Evolutionary conservation across 179 eudicot genomes (phyloP).

Genomic region (Corrigiola litoralis): DNA sequence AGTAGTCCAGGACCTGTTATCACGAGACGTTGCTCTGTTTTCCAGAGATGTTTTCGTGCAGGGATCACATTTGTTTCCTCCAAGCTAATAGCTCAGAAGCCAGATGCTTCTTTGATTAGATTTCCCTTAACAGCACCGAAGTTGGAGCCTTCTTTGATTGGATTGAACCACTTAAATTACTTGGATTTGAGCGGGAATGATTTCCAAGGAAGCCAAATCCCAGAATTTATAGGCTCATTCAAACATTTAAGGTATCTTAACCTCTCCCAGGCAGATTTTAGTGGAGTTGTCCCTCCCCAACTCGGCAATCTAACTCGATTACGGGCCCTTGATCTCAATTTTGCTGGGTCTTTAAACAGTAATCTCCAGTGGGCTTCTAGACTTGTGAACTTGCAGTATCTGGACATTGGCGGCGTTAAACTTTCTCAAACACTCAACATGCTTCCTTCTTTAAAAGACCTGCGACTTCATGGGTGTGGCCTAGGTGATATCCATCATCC

Average conservation of each 20-base stretch:
- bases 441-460: slow-evolving; percentile 18
- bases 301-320: slow-evolving; percentile 29
- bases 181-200: slow-evolving; percentile 30
- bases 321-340: slow-evolving; percentile 14
- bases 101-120: too few species aligned
- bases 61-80: too few species aligned
- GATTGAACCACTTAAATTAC: slow-evolving; percentile 16
- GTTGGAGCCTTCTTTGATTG: slow-evolving; percentile 14
- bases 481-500: slow-evolving; percentile 3
- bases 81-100: too few species aligned
- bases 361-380: slow-evolving; percentile 20
- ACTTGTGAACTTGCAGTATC: slow-evolving; percentile 11
- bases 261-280: slow-evolving; percentile 18
- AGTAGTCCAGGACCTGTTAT: background rate
- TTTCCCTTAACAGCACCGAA: background rate
- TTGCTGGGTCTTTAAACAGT: background rate
- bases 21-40: too few species aligned
- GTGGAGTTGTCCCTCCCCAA: slow-evolving; percentile 17
- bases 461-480: slow-evolving; percentile 14
- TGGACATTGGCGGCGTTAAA: slow-evolving; percentile 16
- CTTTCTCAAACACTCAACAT: slow-evolving; percentile 8
- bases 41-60: background rate
- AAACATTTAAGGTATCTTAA: slow-evolving; percentile 19
- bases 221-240: slow-evolving; percentile 27
- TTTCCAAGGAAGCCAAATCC: slow-evolving; percentile 18